Base-by-base conservation (phyloP, 768 basidiomycete genomes). In the Candolleomyces eurysporus region DNA sequence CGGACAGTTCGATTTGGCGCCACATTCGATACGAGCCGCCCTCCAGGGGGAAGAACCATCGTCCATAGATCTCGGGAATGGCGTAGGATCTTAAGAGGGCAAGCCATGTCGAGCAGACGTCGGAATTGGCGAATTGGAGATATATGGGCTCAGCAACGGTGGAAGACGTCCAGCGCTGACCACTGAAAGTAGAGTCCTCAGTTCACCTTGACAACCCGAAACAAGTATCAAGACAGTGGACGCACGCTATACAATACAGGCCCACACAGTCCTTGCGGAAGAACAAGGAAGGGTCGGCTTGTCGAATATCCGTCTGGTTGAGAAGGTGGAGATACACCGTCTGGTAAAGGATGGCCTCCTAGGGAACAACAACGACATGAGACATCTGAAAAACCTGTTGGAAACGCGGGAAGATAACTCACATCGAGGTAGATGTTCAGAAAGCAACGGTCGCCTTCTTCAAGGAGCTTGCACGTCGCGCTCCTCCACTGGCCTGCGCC, bases 21-120 rank as follows among this genome's bases (percentile, higher is more conserved):
- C 91, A 94, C 84, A 94, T 90, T 58, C 93, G 87, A 73, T 91
- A 93, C 11, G 90, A 83, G 7, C 92, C 92, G 48, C 88, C 90
- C 62, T 87, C 87, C 55, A 73, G 67, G 21, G 84, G 78, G 43
- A 78, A 77, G 64, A 80, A 77, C 69, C 80, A 75, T 64, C 79
- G 78, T 39, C 89, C 91, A 68, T 92, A 91, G 58, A 89, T 84
- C 72, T 94, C 92, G 0, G 91, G 88, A 55, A 82, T 81, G 13
- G 94, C 88, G 72, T 90, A 93, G 3, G 92, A 91, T 61, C 87
- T 86, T 59, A 94, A 78, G 55, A 95, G 83, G 22, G 88, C 85
- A 52, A 91, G 79, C 92, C 94, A 96, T 2, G 87, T 84, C 64
- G 87, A 82, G 66, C 85, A 83, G 7, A 77, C 73, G 58, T 92